phyloP scores from a whole-genome alignment of 768 basidiomycete genomes.

The Leucocoprinus birnbaumii region DNA sequence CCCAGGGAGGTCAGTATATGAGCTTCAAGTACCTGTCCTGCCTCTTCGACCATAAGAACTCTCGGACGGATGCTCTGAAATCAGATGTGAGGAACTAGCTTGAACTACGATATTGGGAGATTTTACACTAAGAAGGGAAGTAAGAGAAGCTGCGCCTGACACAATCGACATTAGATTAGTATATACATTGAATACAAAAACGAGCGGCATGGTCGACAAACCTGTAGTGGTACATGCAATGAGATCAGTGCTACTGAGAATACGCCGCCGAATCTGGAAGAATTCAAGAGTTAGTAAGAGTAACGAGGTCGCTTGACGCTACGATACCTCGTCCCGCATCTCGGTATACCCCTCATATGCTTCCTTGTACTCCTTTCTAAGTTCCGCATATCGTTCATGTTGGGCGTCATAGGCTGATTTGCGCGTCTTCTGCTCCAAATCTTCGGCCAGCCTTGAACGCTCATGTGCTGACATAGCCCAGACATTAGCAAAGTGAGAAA shows the following conservation, averaged over 20 bases:
- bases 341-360: slow-evolving; percentile 38
- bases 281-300: background rate
- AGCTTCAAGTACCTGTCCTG: slow-evolving; percentile 80
- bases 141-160: slow-evolving; percentile 71
- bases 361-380: slow-evolving; percentile 25
- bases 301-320: too few relatives aligned
- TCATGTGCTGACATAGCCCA: slow-evolving; percentile 57
- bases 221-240: slow-evolving; percentile 81
- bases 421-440: slow-evolving; percentile 47
- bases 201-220: slow-evolving; percentile 22
- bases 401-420: slow-evolving; percentile 19
- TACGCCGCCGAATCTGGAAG: slow-evolving; percentile 47
- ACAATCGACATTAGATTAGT: too few relatives aligned
- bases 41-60: slow-evolving; percentile 74
- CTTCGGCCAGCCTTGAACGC: slow-evolving; percentile 37
- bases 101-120: background rate
- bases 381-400: slow-evolving; percentile 38
- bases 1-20: slow-evolving; percentile 70
- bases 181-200: too few relatives aligned
- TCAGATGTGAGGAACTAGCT: background rate
- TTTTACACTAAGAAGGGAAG: slow-evolving; percentile 52
- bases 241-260: slow-evolving; percentile 55
- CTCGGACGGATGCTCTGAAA: slow-evolving; percentile 53
- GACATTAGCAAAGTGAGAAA: slow-evolving; percentile 35
- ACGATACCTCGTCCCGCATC: slow-evolving; percentile 60